Conservation (phyloP, 163 green algal genomes). For the Picocystis sp. region DNA sequence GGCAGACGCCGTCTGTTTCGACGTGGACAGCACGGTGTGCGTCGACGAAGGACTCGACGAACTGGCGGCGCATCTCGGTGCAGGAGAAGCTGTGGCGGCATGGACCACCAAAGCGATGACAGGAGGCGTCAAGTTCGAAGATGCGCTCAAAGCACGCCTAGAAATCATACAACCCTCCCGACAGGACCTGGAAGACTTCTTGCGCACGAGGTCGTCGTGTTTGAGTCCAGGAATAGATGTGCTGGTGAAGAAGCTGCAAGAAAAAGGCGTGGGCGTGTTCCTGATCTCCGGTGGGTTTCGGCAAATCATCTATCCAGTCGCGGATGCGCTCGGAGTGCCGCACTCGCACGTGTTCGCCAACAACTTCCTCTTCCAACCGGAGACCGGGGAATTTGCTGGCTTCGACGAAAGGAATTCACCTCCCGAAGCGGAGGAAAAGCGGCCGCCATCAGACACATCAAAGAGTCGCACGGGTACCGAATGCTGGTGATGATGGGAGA, state of each 20-base stretch:
- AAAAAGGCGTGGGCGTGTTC: conserved; percentile 57
- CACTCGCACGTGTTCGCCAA: conserved; percentile 80
- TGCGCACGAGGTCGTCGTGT: conserved; percentile 15
- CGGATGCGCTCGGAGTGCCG: conserved; percentile 69
- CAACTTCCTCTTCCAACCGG: conserved; percentile 69
- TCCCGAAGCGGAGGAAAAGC: conserved; percentile 79
- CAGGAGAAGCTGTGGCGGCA: conserved; percentile 55
- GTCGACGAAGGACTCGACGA: conserved; percentile 97
- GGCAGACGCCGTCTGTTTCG: conserved; percentile 76
- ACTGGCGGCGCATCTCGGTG: conserved; percentile 73
- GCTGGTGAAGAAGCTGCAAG: conserved; percentile 49
- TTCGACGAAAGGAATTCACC: conserved; percentile 92
- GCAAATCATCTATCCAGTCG: conserved; percentile 88
- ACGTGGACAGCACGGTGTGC: conserved; percentile 93
- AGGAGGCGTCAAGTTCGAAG: conserved; percentile 74
- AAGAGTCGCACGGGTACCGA: conserved; percentile 48
- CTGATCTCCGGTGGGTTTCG: conserved; percentile 94
- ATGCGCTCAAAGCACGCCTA: conserved; percentile 65
- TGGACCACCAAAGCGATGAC: conserved; percentile 89
- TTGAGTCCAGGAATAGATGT: conserved; percentile 64
- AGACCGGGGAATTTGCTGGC: conserved; percentile 52
- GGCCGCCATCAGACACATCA: conserved; percentile 64
- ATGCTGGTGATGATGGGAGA: conserved; percentile 87
- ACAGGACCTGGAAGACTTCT: conserved; percentile 50
- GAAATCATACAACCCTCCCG: conserved; percentile 58